Conservation (phyloP, 306 rosid species). For the Cicer bijugum region DNA sequence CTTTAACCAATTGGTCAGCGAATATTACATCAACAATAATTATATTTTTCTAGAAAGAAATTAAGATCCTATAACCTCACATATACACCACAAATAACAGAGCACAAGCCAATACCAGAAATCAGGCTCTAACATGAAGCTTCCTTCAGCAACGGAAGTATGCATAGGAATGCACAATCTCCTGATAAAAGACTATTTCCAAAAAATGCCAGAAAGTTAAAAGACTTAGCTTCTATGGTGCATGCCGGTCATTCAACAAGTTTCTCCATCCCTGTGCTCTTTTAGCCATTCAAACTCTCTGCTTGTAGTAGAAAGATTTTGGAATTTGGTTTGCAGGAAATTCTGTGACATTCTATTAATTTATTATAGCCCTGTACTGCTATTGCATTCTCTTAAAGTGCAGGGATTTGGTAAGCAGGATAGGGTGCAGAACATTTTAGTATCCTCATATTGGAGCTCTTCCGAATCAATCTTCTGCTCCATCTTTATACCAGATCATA, state of each 20-base stretch:
- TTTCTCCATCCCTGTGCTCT: conserved; percentile 28
- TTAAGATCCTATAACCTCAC: neutral
- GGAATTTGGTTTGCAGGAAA: conserved; percentile 24
- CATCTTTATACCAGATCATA: conserved; percentile 60
- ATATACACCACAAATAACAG: conserved; percentile 1
- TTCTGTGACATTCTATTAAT: conserved; percentile 20
- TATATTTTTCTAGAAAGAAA: neutral
- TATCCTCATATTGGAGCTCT: conserved; percentile 28
- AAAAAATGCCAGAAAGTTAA: neutral
- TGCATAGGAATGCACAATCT: conserved; percentile 6
- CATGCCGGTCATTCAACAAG: conserved; percentile 8
- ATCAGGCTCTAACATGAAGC: conserved; percentile 28
- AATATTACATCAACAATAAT: neutral
- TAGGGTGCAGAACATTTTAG: conserved; percentile 12
- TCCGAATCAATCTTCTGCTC: conserved; percentile 52
- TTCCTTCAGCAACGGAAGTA: conserved; percentile 32
- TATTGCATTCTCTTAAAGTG: conserved; percentile 19
- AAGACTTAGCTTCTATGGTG: conserved; percentile 14
- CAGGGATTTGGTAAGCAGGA: neutral
- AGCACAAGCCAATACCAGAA: conserved; percentile 1
- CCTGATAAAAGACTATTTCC: conserved; percentile 22
- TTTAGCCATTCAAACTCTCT: conserved; percentile 26
- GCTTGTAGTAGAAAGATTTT: conserved; percentile 31
- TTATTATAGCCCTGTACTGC: conserved; percentile 14
- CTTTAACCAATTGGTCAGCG: neutral